Evolutionary conservation across 805 yeast genomes (phyloP).

Genomic region (Jamesozyma rosinii): DNA sequence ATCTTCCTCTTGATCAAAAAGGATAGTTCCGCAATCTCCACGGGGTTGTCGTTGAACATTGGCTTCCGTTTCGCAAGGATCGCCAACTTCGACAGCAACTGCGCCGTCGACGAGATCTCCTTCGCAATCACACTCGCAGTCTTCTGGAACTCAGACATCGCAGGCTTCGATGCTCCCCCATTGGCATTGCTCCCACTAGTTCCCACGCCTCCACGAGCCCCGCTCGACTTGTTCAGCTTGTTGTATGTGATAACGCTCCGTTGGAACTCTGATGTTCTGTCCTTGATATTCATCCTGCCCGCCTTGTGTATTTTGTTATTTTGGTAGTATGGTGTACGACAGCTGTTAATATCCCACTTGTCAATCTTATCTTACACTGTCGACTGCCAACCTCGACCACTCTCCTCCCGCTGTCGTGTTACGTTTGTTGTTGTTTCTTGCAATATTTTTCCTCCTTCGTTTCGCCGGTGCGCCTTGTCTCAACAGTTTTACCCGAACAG

Average conservation of each 20-base stretch:
- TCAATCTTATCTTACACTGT: too few species aligned
- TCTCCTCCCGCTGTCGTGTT: too few species aligned
- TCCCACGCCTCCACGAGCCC: neutral
- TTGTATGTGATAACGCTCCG: conserved; percentile 77
- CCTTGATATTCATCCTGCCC: conserved; percentile 49
- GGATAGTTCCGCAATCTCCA: conserved; percentile 86
- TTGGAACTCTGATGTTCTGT: conserved; percentile 86
- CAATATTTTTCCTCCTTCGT: neutral
- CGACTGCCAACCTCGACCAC: too few species aligned
- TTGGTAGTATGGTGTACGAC: too few species aligned
- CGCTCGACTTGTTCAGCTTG: conserved; percentile 47
- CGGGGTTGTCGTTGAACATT: conserved; percentile 85
- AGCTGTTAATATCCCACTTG: too few species aligned
- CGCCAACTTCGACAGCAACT: conserved; percentile 70
- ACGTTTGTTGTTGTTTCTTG: neutral
- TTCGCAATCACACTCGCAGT: conserved; percentile 77
- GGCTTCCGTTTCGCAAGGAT: conserved; percentile 80
- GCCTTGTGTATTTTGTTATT: too few species aligned
- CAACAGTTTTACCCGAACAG: neutral
- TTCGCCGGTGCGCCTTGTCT: neutral
- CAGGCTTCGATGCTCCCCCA: neutral
- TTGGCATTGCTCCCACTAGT: conserved; percentile 16
- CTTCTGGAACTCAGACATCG: conserved; percentile 49
- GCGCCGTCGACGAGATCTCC: conserved; percentile 82
- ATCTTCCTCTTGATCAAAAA: conserved; percentile 48